Base-by-base conservation (phyloP, 2,329 filamentous ascomycete species). In the Penicillium sp. region DNA sequence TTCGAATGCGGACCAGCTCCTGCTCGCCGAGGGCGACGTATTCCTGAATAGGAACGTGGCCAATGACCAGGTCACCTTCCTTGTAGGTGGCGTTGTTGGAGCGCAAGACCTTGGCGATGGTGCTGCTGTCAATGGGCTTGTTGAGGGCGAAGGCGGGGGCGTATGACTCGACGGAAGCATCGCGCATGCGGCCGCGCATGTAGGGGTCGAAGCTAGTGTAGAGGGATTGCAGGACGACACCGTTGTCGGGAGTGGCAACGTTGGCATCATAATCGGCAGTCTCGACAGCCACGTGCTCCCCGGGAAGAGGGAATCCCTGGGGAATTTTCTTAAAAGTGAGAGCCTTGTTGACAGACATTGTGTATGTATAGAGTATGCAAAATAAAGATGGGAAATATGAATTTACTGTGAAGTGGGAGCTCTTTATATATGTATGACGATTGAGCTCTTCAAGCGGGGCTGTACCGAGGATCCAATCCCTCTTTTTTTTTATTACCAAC, bases 201-300 rank as follows among this genome's bases (percentile, higher is more conserved):
- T 95, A 96, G 2, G 91, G 91, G 73, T 96, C 91, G 76, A 88
- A 88, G 38, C 89, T 92, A 61, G 86, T 80, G 73, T 88, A 90
- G 67, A 88, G 82, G 64, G 88, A 83, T 76, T 90, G 84, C 61
- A 88, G 76, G 31, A 84, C 84, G 46, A 95, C 72, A 38, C 90
- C 87, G 60, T 88, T 88, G 42, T 82, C 71, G 25, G 85, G 81
- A 28, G 85, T 81, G 5, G 82, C 63, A 26, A 71, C 65, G 49
- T 64, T 67, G 62, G 86, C 75, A 69, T 94, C 89, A 61, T 92
- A 86, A 19, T 84, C 80, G 57, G 82, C 82, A 61, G 81, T 75
- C 73, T 94, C 88, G 57, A 91, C 69, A 22, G 75, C 77, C 53
- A 96, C 78, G 73, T 95, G 78, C 73, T 93, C 76, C 45, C 89